Evolutionary conservation across 805 yeast genomes (phyloP).

Genomic region (Nakazawaea wickerhamii): DNA sequence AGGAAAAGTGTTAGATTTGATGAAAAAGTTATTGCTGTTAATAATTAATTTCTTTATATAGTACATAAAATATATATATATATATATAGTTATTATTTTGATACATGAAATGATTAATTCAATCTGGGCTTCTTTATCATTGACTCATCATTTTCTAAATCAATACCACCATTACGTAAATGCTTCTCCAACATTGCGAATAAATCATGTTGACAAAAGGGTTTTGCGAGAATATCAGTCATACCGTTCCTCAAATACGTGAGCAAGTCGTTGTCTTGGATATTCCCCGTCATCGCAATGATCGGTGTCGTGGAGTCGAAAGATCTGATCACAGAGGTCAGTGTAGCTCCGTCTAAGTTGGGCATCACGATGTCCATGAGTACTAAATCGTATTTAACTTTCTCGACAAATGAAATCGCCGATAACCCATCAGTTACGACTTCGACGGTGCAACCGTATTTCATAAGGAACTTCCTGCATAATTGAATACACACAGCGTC

Average conservation of each 20-base stretch:
- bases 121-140: constrained; percentile 10
- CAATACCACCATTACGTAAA: constrained; percentile 34
- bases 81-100: constrained; percentile 13
- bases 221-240: constrained; percentile 90
- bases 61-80: constrained; percentile 20
- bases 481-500: constrained; percentile 78
- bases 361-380: constrained; percentile 91
- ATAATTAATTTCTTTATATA: constrained; percentile 18
- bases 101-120: neutral
- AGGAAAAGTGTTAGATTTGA: constrained; percentile 65
- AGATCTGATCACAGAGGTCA: constrained; percentile 81
- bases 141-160: constrained; percentile 7
- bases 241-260: constrained; percentile 82
- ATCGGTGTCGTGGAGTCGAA: constrained; percentile 85
- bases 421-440: constrained; percentile 89
- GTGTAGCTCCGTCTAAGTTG: constrained; percentile 82
- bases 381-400: constrained; percentile 67
- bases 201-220: constrained; percentile 84
- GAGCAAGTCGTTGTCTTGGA: constrained; percentile 74
- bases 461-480: constrained; percentile 74
- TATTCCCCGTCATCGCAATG: constrained; percentile 91
- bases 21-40: constrained; percentile 51
- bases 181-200: constrained; percentile 75
- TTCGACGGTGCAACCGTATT: constrained; percentile 89
- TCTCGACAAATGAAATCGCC: constrained; percentile 74